These are phyloP conservation scores for Sicyos baderoa DNA, from an alignment of 306 rosid species.

Conservation along the genomic window DNA sequence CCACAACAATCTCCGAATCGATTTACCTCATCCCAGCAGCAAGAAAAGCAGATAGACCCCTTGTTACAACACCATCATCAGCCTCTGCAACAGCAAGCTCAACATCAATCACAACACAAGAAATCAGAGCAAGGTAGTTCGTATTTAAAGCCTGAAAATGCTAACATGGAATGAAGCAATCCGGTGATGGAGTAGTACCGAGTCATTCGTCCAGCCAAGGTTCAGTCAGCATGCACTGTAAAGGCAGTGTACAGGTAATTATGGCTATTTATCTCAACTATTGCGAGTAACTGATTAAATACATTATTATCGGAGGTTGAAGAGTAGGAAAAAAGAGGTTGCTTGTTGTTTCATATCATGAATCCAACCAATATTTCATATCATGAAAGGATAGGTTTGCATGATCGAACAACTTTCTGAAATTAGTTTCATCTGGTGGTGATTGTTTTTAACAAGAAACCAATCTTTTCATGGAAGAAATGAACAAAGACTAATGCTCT, in stretches of 20 bases:
- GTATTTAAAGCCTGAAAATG: slow-evolving; percentile 50
- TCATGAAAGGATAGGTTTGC: slow-evolving; percentile 13
- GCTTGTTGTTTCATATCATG: neutral
- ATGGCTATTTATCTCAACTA: slow-evolving; percentile 4
- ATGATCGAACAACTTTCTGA: neutral
- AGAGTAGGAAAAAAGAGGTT: neutral
- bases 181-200: slow-evolving; percentile 41
- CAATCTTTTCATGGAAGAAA: neutral
- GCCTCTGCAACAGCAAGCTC: slow-evolving; percentile 41
- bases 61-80: slow-evolving; percentile 14
- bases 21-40: slow-evolving; percentile 47
- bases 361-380: too few species aligned
- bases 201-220: slow-evolving; percentile 36
- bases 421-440: neutral
- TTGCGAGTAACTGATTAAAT: neutral
- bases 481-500: neutral
- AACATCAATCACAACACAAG: slow-evolving; percentile 48
- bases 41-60: slow-evolving; percentile 36
- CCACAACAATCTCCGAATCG: slow-evolving; percentile 44
- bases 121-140: slow-evolving; percentile 59
- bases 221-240: slow-evolving; percentile 51
- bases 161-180: slow-evolving; percentile 59
- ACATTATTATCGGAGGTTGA: neutral
- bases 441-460: neutral
- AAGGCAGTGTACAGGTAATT: slow-evolving; percentile 87